These are phyloP conservation scores for Chrysosporium keratinophilum DNA, from an alignment of 2,329 filamentous ascomycete genomes.

Conservation along the genomic window DNA sequence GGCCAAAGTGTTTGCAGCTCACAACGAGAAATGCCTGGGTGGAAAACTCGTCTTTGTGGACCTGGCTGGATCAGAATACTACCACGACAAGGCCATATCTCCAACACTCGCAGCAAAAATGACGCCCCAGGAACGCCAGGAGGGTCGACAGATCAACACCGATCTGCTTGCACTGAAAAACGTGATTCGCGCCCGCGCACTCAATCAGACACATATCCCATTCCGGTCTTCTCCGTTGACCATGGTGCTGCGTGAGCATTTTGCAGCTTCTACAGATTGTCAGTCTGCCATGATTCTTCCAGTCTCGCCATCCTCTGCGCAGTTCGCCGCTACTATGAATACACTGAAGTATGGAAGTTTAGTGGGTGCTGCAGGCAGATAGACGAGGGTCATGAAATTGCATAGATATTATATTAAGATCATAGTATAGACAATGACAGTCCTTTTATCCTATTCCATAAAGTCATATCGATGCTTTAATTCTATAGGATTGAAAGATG, in stretches of 20 bases:
- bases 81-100: constrained; percentile 23
- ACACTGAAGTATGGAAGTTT: constrained; percentile 38
- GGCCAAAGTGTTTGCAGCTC: constrained; percentile 19
- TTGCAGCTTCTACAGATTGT: constrained; percentile 21
- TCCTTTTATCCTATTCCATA: too few species aligned
- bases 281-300: constrained; percentile 34
- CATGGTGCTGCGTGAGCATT: constrained; percentile 36
- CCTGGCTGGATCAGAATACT: constrained; percentile 38
- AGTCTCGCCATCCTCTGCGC: constrained; percentile 28
- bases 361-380: constrained; percentile 25
- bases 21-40: constrained; percentile 26
- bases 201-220: constrained; percentile 29
- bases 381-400: neutral
- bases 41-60: constrained; percentile 40
- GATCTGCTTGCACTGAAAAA: constrained; percentile 40
- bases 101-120: constrained; percentile 12
- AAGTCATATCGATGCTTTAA: too few species aligned
- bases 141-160: constrained; percentile 38
- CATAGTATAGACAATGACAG: too few species aligned
- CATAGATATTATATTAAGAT: neutral
- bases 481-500: too few species aligned
- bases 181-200: constrained; percentile 36
- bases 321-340: constrained; percentile 35
- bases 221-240: constrained; percentile 37
- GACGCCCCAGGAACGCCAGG: constrained; percentile 31